Percentiles rank a stretch among this genome's conserved stretches.
Conservation (phyloP, 352 stramenopile genomes). For the Plasmopara muralis region DNA sequence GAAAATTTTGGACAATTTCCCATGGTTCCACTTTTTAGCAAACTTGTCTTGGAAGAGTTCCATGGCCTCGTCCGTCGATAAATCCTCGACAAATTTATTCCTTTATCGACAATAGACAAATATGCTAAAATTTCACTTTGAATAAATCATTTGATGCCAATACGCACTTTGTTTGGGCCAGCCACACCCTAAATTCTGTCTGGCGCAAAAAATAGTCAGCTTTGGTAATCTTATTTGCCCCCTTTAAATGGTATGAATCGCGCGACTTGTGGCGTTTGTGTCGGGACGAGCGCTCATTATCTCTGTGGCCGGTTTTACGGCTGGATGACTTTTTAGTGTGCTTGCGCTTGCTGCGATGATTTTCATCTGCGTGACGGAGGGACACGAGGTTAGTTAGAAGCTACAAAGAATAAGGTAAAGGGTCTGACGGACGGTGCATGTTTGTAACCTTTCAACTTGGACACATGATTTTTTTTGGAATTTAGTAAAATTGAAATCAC, state of each 20-base stretch:
- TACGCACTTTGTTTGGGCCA: conserved; percentile 44
- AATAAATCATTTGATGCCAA: conserved; percentile 1
- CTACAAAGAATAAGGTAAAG: too few relatives aligned
- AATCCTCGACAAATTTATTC: conserved; percentile 62
- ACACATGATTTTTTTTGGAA: too few relatives aligned
- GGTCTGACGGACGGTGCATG: too few relatives aligned
- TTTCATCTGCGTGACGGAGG: conserved; percentile 5
- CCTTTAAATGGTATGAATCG: conserved; percentile 21
- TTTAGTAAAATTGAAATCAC: too few relatives aligned
- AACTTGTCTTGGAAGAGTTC: conserved; percentile 54
- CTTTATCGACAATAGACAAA: conserved; percentile 18
- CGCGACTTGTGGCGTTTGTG: conserved; percentile 19
- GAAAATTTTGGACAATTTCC: conserved; percentile 49
- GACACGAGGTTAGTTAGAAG: too few relatives aligned
- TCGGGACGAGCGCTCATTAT: conserved; percentile 24
- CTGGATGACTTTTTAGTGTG: conserved; percentile 18
- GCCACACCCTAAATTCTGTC: conserved; percentile 71
- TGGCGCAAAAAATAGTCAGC: conserved; percentile 67
- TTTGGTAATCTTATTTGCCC: conserved; percentile 28
- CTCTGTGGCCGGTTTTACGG: conserved; percentile 19
- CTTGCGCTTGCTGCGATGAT: conserved; percentile 9
- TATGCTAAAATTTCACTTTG: background rate
- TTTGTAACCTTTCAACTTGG: too few relatives aligned
- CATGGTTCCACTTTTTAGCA: conserved; percentile 55
- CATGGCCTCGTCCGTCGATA: conserved; percentile 50